Base-by-base conservation (phyloP, 768 basidiomycete genomes). In the Lentinula lateritia region DNA sequence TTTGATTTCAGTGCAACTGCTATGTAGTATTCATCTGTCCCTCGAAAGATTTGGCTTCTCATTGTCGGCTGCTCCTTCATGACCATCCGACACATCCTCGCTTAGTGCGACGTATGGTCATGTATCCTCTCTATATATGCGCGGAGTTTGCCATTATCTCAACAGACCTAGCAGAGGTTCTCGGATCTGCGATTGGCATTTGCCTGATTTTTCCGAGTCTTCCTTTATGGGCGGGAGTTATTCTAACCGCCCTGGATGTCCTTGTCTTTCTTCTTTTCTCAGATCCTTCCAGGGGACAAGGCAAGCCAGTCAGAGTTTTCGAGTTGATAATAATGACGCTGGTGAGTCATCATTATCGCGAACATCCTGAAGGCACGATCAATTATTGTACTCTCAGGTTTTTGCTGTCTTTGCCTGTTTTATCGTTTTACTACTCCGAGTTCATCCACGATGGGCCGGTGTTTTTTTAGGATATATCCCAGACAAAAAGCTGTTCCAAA, bases 391-490 rank as follows among this genome's bases (percentile, higher is more conserved):
- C 20, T 53, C 23, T 62, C 65, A 79, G 84, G 81, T 83, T 36
- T 65, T 89, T 8, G 74, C 79, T 20, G 87, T 92, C 0, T 82
- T 93, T 45, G 75, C 81, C 10, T 87, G 84, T 70, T 90, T 92
- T 76, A 74, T 81, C 39, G 76, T 87, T 35, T 79, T 93, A 56
- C 79, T 91, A 45, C 76, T 87, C 52, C 82, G 80, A 69, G 80
- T 88, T 23, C 62, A 76, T n/a, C 84, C 90, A 5, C 67, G 82
- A 36, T 92, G 90, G 90, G 73, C 78, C 34, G 70, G 82, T 36
- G 84, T 84, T 5, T 91, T 93, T 71, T 66, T 78, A 41, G 90
- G 90, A 15, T 89, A 81, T 64, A 68, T 90, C n/a, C 90, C 88
- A 0, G 83, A 83, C 10, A 79, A 80, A 50, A 74, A 70, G 3